Evolutionary conservation across 108 stramenopile species (phyloP), one percentile per base, ranked within the genome.

Genomic region (Aureococcus anophagefferens): DNA sequence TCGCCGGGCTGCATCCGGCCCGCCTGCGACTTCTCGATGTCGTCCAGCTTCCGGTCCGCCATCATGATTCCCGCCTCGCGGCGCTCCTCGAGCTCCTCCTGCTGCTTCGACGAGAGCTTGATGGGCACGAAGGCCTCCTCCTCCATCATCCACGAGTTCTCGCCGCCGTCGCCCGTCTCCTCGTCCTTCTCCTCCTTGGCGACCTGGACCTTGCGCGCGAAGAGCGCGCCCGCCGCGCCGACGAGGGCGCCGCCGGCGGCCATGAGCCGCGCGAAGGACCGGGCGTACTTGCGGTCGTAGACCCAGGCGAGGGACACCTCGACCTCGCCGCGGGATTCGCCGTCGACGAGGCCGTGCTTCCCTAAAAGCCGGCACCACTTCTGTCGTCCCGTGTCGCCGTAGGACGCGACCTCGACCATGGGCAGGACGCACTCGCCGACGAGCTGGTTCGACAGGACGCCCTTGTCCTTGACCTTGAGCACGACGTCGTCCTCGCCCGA

Each of bases 1-100:
- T 85, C 84, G 4, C 86, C 84, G 11, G 68, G 30, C 32, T 69
- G 71, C 28, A 87, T 59, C 21, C 51, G 51, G 25, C 13, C 21
- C 51, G 14, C 51, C 25, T 1, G 3, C 51, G 7, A 11, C 51
- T 59, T 1, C 17, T 59, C 25, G 17, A 59, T 1, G 1, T 59
- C 51, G 25, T 59, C 51, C 21, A 59, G 7, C 21, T 1, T 1
- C 25, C 51, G 51, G 25, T 59, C 51, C 21, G 51, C 51, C 51
- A 59, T 59, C 51, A 59, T 59, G 7, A 25, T 28, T 1, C 21
- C 51, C 51, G 51, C 51, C 1, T 25, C 51, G 21, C 51, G 17
- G 1, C 51, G 51, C 51, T 59, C 51, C 1, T 59, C 25, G 21
- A 59, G 7, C 51, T 59, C 51, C 21, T 16, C 51, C 51, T 59